Conservation (phyloP, 768 basidiomycete species). For the Gloeophyllum trabeum region DNA sequence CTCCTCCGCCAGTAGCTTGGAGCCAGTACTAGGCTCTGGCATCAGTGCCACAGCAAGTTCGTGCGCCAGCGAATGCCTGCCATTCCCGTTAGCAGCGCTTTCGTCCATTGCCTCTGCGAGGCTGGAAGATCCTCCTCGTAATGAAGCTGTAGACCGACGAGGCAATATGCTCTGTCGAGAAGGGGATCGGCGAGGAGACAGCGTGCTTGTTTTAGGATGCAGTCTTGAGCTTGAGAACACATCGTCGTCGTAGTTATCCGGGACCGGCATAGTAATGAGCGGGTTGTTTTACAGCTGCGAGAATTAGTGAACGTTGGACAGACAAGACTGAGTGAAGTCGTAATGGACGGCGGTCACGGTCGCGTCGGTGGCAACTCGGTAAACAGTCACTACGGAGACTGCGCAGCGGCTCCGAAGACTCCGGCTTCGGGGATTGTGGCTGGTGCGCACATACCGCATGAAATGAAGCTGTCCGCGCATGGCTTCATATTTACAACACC, state of each 20-base stretch:
- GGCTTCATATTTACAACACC: too few relatives aligned
- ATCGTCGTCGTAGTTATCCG: neutral
- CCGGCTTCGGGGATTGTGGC: too few relatives aligned
- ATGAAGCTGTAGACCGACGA: slow-evolving; percentile 39
- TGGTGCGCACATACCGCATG: too few relatives aligned
- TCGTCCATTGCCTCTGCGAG: slow-evolving; percentile 28
- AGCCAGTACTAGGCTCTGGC: slow-evolving; percentile 75
- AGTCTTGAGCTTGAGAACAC: neutral
- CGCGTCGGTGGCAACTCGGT: too few relatives aligned
- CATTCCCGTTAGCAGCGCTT: slow-evolving; percentile 15
- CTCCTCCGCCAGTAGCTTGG: slow-evolving; percentile 74
- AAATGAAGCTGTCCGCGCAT: too few relatives aligned
- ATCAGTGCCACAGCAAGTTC: slow-evolving; percentile 81
- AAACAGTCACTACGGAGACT: too few relatives aligned
- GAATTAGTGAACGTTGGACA: too few relatives aligned
- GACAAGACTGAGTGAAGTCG: too few relatives aligned
- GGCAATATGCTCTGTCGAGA: slow-evolving; percentile 18
- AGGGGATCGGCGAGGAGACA: slow-evolving; percentile 17
- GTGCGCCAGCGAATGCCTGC: slow-evolving; percentile 69
- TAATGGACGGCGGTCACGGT: too few relatives aligned
- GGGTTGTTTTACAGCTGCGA: too few relatives aligned
- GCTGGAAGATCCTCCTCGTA: slow-evolving; percentile 29
- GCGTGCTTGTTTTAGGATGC: neutral
- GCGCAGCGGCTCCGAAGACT: too few relatives aligned
- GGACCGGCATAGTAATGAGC: neutral